These are phyloP conservation scores for Stentor roeselii DNA, from an alignment of 73 alveolate genomes.

Conservation along the genomic window DNA sequence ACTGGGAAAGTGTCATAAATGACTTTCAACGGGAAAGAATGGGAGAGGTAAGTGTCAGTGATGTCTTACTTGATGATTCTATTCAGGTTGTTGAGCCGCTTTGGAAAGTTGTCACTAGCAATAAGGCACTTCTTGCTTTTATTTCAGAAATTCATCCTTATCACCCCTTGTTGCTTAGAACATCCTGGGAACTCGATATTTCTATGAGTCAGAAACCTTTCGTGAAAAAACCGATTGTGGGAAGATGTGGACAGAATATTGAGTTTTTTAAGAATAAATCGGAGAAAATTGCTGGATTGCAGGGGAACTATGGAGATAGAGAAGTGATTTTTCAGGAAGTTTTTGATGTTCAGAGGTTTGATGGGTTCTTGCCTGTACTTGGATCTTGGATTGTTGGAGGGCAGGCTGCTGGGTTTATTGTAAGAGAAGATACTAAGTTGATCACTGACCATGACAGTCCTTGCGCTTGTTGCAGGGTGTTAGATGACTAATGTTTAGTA, in stretches of 20 bases:
- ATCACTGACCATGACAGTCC: neutral
- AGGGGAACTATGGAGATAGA: neutral
- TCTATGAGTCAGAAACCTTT: neutral
- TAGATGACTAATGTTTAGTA: neutral
- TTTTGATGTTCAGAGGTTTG: neutral
- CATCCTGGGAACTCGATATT: neutral
- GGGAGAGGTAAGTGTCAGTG: neutral
- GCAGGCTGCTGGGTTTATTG: neutral
- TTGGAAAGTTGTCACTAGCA: neutral
- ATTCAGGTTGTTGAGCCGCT: neutral
- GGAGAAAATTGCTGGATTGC: neutral
- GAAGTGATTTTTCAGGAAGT: neutral
- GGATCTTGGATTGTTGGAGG: neutral
- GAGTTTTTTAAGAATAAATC: neutral
- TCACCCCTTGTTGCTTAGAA: neutral
- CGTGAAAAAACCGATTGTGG: neutral
- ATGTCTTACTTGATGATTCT: neutral
- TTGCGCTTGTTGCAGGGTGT: neutral
- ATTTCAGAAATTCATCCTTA: neutral
- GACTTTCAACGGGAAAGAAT: neutral
- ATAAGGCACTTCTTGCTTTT: neutral
- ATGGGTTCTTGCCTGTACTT: neutral
- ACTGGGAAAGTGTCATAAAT: neutral
- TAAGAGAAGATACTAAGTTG: neutral
- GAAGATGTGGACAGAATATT: conserved; percentile 1